Evolutionary conservation across 148 eudicot genomes (phyloP), one percentile per base, ranked within the genome.

Genomic region (Chenopodium quinoa): DNA sequence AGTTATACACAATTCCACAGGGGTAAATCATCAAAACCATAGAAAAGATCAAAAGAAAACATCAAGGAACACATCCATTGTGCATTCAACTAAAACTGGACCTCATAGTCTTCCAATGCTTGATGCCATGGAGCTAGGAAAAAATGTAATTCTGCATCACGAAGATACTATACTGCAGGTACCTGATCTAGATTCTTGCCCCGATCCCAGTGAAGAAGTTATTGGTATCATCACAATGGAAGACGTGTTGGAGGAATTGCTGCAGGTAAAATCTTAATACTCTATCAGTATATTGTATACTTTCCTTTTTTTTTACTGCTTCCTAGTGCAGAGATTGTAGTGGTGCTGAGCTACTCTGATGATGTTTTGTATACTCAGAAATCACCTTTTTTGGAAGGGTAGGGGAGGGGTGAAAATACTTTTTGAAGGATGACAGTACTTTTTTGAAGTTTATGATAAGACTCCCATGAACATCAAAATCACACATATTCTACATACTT

Each of bases 201-300:
- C 84, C 1, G 83, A 82, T 77, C 70, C 75, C 40, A 86, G 81
- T 83, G 94, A 93, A 90, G 93, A 88, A 84, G 85, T 86, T 65
- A 82, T 92, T 29, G 98, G 98, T 63, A 87, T 94, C 67, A 94
- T 94, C 67, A 91, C 98, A 13, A 92, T 94, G 98, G 98, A 94
- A 82, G 98, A 94, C 84, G 98, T 94, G 25, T 83, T 92, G 77
- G 96, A 94, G 84, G 88, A 94, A 77, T 82, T 94, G 32, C 76
- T 93, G 20, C 95, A 93, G 97, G 97, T 91, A 80, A 80, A 72
- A 65, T 66, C n/a, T 25, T 31, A n/a, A n/a, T 10, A 5, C 44
- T 40, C 44, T 5, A 31, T 31, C 32, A 31, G 32, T 31, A 31
- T 40, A 40, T 44, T 73, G 37, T 73, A 37, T 66, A 4, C 37